Conservation (phyloP, 495 filamentous ascomycete genomes). For the Podospora australis region DNA sequence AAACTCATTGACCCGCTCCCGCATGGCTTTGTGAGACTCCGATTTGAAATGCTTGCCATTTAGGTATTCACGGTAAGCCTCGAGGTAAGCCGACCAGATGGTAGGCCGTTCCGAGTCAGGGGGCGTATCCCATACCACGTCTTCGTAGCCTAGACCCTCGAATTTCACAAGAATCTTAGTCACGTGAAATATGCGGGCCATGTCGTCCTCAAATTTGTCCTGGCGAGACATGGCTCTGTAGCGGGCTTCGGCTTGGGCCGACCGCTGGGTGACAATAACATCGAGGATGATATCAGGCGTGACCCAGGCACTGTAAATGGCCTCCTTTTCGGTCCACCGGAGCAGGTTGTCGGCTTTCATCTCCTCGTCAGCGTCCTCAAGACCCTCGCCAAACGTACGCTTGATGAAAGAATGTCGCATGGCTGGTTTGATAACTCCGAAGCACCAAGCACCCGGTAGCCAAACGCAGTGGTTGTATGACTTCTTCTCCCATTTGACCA, state of each 20-base stretch:
- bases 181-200: slow-evolving; percentile 61
- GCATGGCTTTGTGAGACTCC: slow-evolving; percentile 47
- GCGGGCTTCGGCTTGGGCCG: slow-evolving; percentile 41
- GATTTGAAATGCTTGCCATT: slow-evolving; percentile 60
- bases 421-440: slow-evolving; percentile 53
- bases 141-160: slow-evolving; percentile 91
- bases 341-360: slow-evolving; percentile 40
- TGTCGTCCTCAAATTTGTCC: slow-evolving; percentile 56
- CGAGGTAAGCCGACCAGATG: slow-evolving; percentile 72
- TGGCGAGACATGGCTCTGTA: slow-evolving; percentile 22
- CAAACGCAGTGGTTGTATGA: slow-evolving; percentile 77
- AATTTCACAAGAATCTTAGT: slow-evolving; percentile 76
- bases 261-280: slow-evolving; percentile 43
- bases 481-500: slow-evolving; percentile 75
- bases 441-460: slow-evolving; percentile 87
- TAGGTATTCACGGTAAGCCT: slow-evolving; percentile 80
- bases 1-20: slow-evolving; percentile 54
- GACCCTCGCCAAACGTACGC: slow-evolving; percentile 48
- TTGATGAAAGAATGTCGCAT: slow-evolving; percentile 74
- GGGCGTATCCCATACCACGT: slow-evolving; percentile 81
- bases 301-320: slow-evolving; percentile 76
- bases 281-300: slow-evolving; percentile 84
- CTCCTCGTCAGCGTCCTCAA: slow-evolving; percentile 15
- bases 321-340: slow-evolving; percentile 66
- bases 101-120: slow-evolving; percentile 60